Conservation (phyloP, 2,329 filamentous ascomycete genomes). For the Epichloe uncinata region DNA sequence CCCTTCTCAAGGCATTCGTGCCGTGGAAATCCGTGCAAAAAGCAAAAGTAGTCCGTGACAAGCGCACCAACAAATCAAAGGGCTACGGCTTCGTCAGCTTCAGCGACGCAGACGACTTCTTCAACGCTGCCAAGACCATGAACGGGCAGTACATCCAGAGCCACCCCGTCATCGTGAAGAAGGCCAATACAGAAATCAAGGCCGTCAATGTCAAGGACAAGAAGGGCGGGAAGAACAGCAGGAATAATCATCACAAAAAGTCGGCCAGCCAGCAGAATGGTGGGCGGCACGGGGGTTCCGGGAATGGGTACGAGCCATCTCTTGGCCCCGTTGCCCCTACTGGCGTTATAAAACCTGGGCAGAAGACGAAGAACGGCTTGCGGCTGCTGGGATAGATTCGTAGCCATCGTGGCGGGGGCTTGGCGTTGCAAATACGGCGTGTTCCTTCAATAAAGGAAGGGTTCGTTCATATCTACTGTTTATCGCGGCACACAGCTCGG, state of each 20-base stretch:
- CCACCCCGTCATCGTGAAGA: constrained; percentile 77
- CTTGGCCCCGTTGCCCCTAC: constrained; percentile 35
- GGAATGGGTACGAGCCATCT: constrained; percentile 33
- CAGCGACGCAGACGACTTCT: constrained; percentile 88
- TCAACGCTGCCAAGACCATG: constrained; percentile 94
- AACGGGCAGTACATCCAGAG: constrained; percentile 98
- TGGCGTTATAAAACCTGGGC: constrained; percentile 47
- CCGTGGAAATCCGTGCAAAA: constrained; percentile 83
- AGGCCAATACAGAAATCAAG: constrained; percentile 85
- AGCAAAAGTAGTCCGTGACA: constrained; percentile 86
- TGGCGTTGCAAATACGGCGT: too few species aligned
- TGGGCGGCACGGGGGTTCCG: constrained; percentile 14
- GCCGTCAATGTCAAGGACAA: constrained; percentile 55
- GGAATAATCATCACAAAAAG: constrained; percentile 15
- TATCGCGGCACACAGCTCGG: not conserved
- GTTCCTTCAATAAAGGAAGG: too few species aligned
- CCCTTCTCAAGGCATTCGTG: constrained; percentile 82
- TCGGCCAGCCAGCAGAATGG: constrained; percentile 7
- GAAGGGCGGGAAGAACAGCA: constrained; percentile 22
- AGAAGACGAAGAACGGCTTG: constrained; percentile 55
- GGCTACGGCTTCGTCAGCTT: constrained; percentile 97
- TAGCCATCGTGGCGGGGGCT: too few species aligned
- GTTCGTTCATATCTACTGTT: too few species aligned
- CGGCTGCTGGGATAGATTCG: constrained; percentile 40
- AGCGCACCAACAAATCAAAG: constrained; percentile 90